A percentile compares a stretch with the other conserved stretches of the same genome.
Conservation (phyloP, 2,329 filamentous ascomycete genomes). For the Bretziella fagacearum region DNA sequence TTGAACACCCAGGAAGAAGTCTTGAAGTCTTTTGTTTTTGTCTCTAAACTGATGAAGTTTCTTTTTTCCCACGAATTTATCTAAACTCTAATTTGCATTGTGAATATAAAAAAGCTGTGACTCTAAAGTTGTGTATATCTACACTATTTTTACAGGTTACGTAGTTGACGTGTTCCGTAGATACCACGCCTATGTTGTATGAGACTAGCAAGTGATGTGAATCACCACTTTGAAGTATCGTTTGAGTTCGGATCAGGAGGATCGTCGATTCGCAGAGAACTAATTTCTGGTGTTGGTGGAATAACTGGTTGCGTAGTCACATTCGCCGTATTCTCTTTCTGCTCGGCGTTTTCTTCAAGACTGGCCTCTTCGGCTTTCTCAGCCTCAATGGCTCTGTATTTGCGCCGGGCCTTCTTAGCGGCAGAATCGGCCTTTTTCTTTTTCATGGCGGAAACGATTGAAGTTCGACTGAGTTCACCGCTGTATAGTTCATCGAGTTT, state of each 20-base stretch:
- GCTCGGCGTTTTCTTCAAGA: neutral
- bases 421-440: slow-evolving; percentile 57
- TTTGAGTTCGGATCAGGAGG: neutral
- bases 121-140: too few relatives aligned
- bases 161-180: too few relatives aligned
- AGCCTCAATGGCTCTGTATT: slow-evolving; percentile 49
- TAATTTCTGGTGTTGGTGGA: neutral
- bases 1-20: slow-evolving; percentile 8
- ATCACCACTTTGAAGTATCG: neutral
- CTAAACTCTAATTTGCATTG: neutral
- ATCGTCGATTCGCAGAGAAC: neutral
- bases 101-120: neutral
- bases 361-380: slow-evolving; percentile 22
- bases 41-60: slow-evolving; percentile 3
- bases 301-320: neutral
- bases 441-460: slow-evolving; percentile 45
- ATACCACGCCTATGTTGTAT: neutral
- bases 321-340: neutral
- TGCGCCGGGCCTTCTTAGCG: slow-evolving; percentile 66
- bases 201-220: too few relatives aligned
- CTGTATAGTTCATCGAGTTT: slow-evolving; percentile 55
- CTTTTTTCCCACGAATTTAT: slow-evolving; percentile 6
- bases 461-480: slow-evolving; percentile 50
- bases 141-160: too few relatives aligned
- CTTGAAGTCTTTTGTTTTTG: slow-evolving; percentile 10